Conservation (phyloP, 2,329 filamentous ascomycete genomes). For the Cadophora luteo-olivacea region DNA sequence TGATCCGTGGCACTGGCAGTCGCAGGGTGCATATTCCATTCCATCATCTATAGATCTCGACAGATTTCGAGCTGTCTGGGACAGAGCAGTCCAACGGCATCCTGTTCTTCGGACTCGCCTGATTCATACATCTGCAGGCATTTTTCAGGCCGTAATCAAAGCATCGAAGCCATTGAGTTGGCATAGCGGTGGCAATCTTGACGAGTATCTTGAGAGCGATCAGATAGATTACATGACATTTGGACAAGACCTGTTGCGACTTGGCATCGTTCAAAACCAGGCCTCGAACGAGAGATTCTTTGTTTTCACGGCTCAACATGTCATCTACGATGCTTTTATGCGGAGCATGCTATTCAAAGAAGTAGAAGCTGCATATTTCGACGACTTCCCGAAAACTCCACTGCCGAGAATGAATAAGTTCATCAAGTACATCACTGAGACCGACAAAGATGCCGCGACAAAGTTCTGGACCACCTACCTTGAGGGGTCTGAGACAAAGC, state of each 20-base stretch:
- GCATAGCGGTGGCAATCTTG: conserved; percentile 6
- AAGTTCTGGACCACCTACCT: conserved; percentile 25
- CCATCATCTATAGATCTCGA: conserved; percentile 30
- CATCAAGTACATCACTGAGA: conserved; percentile 22
- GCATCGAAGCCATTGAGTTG: background rate
- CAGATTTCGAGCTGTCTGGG: conserved; percentile 26
- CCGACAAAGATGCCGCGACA: conserved; percentile 15
- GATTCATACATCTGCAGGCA: background rate
- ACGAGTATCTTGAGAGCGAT: conserved; percentile 14
- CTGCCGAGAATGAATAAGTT: conserved; percentile 19
- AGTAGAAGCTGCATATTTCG: conserved; percentile 17
- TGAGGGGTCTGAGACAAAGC: conserved; percentile 10
- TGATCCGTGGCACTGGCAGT: conserved; percentile 20
- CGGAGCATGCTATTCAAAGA: conserved; percentile 37
- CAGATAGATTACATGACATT: conserved; percentile 16
- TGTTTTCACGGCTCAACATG: conserved; percentile 55
- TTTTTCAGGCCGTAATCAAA: conserved; percentile 18
- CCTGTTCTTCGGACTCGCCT: conserved; percentile 22
- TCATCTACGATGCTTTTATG: conserved; percentile 63
- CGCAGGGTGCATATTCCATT: conserved; percentile 21
- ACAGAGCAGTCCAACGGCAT: background rate
- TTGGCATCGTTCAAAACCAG: conserved; percentile 16
- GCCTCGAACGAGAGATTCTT: conserved; percentile 15
- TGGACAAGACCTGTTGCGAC: conserved; percentile 15
- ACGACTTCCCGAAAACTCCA: background rate